Conservation (phyloP, 805 yeast species). For the Wickerhamiella bombiphila region DNA sequence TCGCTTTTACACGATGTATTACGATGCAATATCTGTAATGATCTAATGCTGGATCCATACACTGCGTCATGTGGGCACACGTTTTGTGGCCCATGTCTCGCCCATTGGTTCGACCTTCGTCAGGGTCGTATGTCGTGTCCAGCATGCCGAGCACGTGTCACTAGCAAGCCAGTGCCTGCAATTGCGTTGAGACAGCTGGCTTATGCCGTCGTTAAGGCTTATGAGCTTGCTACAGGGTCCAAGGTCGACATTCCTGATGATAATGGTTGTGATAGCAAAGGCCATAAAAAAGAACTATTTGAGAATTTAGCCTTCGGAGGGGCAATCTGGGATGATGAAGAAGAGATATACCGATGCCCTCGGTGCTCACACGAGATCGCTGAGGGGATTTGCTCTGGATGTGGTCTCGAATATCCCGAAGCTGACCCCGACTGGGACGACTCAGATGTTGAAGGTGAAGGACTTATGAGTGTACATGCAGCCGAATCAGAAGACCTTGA, state of each 20-base stretch:
- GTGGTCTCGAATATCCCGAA: conserved; percentile 27
- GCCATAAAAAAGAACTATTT: conserved; percentile 2
- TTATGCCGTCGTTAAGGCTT: conserved; percentile 9
- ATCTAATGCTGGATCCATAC: conserved; percentile 45
- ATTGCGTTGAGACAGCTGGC: conserved; percentile 12
- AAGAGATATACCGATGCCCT: conserved; percentile 54
- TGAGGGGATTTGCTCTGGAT: conserved; percentile 40
- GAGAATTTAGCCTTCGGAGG: neutral
- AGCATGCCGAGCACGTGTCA: conserved; percentile 13
- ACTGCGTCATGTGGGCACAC: conserved; percentile 48
- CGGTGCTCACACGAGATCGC: conserved; percentile 59
- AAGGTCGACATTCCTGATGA: conserved; percentile 1
- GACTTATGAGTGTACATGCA: no score
- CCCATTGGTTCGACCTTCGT: conserved; percentile 19
- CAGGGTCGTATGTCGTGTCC: conserved; percentile 14
- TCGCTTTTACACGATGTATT: conserved; percentile 8
- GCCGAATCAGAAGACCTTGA: conserved; percentile 3
- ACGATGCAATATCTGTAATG: conserved; percentile 45
- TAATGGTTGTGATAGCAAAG: neutral
- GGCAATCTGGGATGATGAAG: conserved; percentile 39
- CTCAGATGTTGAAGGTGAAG: conserved; percentile 7
- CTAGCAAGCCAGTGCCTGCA: conserved; percentile 10
- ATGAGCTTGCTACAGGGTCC: conserved; percentile 5
- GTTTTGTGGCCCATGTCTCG: conserved; percentile 38
- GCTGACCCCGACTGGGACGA: conserved; percentile 3